Base-by-base conservation (phyloP, 2,329 filamentous ascomycete species). In the Fusarium oligoseptatum region DNA sequence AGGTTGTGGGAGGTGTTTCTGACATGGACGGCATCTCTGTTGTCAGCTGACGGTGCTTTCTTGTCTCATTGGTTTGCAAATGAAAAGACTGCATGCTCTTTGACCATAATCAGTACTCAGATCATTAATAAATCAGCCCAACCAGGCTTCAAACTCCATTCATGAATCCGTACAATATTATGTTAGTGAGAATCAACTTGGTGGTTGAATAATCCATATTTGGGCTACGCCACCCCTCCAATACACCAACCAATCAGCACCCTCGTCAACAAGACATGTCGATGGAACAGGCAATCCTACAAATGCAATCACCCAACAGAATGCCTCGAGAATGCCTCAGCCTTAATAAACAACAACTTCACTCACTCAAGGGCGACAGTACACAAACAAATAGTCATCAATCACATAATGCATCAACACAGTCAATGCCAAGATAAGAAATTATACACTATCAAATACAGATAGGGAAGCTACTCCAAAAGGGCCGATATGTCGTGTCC, bases 391-490 rank as follows among this genome's bases (percentile, higher is more conserved):
- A 17, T 60, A 50, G 69, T 36, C 20, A 24, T 34, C 52, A 70
- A 48, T 60, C 22, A 43, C 52, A 34, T 34, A 34, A 29, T 24
- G 32, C 34, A 71, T 65, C 62, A 50, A 73, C 20, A 36, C 43
- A 60, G 63, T 55, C 57, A 67, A 41, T 70, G 64, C 61, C 17
- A 60, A 68, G 68, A 74, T 79, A 76, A 79, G 71, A 80, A 80
- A 82, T 82, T 82, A 82, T 82, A 81, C 80, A 82, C 80, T 82
- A 82, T 80, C 77, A 66, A 81, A 81, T 82, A 80, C 75, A 81
- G 78, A 78, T 77, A 77, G 74, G 45, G 66, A 77, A 80, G 77
- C 78, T 80, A 79, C 76, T 77, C 73, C 75, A 76, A 70, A 27
- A 70, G 71, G 77, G 71, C 67, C 70, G 66, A 73, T 62, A 70